Evolutionary conservation across 2,329 filamentous ascomycete species (phyloP).

Genomic region (Pseudogymnoascus sp.): DNA sequence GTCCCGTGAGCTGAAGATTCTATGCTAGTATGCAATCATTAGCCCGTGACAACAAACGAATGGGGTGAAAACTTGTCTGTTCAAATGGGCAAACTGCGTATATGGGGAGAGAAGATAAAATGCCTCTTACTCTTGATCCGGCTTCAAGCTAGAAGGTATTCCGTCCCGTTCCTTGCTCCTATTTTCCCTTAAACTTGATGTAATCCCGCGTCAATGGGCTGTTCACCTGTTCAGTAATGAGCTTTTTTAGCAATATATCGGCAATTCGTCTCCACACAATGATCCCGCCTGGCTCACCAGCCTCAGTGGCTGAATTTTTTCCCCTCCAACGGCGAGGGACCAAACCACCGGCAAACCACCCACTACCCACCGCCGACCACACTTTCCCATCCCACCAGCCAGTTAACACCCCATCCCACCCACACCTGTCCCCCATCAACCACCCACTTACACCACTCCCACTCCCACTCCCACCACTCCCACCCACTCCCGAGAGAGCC

Average conservation of each 20-base stretch:
- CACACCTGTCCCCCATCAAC: not conserved
- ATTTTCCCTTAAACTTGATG: not conserved
- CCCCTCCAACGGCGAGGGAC: not conserved
- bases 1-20: slow-evolving; percentile 3
- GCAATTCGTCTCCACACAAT: slow-evolving; percentile 5
- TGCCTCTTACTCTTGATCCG: not conserved
- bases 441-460: not conserved
- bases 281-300: not conserved
- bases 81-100: not conserved
- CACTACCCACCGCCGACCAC: not conserved
- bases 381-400: not conserved
- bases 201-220: not conserved
- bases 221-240: not conserved
- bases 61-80: not conserved
- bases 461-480: not conserved
- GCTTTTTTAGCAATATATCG: slow-evolving; percentile 7
- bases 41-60: not conserved
- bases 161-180: slow-evolving; percentile 1
- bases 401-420: not conserved
- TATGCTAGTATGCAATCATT: not conserved
- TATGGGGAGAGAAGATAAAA: not conserved
- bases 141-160: not conserved
- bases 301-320: slow-evolving; percentile 1
- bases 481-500: not conserved
- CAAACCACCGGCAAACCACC: too few species aligned